These are phyloP conservation scores for Periglandula ipomoeae DNA, from an alignment of 2,329 filamentous ascomycete genomes.

Conservation along the genomic window DNA sequence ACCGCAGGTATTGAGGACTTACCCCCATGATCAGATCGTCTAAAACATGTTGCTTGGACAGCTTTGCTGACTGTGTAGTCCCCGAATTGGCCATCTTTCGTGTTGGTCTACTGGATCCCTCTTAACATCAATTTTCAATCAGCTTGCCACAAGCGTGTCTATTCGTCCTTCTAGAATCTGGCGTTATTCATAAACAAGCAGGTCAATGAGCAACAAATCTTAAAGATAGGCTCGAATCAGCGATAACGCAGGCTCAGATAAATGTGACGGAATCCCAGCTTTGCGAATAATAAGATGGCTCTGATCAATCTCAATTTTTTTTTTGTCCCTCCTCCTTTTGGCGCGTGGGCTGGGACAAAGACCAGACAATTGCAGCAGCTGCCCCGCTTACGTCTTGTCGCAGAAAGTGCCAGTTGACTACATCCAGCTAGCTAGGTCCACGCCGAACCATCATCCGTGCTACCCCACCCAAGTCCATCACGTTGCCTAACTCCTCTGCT, in stretches of 20 bases:
- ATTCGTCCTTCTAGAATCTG: too few relatives aligned
- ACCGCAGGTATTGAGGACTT: constrained; percentile 17
- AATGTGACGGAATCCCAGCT: too few relatives aligned
- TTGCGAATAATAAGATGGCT: too few relatives aligned
- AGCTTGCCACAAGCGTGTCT: neutral
- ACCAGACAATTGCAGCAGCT: too few relatives aligned
- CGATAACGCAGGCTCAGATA: too few relatives aligned
- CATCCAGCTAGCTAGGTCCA: neutral
- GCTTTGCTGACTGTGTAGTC: neutral
- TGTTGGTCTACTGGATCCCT: neutral
- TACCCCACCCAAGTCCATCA: constrained; percentile 2
- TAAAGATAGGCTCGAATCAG: too few relatives aligned
- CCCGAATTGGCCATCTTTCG: neutral
- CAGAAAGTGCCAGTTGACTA: neutral
- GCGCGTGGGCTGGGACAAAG: neutral
- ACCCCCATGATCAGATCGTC: constrained; percentile 50
- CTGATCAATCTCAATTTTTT: too few relatives aligned
- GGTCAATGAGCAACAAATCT: too few relatives aligned
- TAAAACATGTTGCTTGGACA: constrained; percentile 19
- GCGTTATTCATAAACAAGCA: too few relatives aligned
- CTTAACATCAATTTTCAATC: neutral
- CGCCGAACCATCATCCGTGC: neutral
- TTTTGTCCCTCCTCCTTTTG: neutral
- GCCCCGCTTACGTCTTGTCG: neutral
- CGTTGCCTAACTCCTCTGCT: neutral